These are phyloP conservation scores for Flaveria floridana DNA, from an alignment of 140 eudicot genomes.

Conservation along the genomic window DNA sequence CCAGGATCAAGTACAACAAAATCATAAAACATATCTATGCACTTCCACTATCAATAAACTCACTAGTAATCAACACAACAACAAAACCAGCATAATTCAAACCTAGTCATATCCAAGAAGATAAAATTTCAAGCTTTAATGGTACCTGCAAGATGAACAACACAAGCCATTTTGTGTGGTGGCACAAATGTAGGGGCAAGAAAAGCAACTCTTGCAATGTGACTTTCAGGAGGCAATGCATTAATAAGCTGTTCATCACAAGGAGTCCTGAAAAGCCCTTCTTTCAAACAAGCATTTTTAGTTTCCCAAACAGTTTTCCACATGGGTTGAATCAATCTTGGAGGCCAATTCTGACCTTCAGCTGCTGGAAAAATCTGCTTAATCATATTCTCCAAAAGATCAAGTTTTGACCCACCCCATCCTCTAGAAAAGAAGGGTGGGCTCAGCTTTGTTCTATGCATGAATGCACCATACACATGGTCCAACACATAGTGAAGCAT, in stretches of 20 bases:
- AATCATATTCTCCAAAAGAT: conserved; percentile 70
- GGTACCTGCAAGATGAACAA: conserved; percentile 96
- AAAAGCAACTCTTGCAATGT: conserved; percentile 87
- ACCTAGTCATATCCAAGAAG: conserved; percentile 3
- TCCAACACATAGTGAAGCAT: conserved; percentile 89
- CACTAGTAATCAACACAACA: conserved; percentile 6
- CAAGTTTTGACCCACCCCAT: conserved; percentile 87
- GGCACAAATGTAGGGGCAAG: conserved; percentile 66
- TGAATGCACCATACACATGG: conserved; percentile 88
- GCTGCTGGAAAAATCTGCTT: conserved; percentile 72
- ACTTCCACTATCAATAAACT: conserved; percentile 2
- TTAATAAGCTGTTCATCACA: conserved; percentile 77
- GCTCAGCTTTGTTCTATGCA: conserved; percentile 83
- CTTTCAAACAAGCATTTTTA: conserved; percentile 69
- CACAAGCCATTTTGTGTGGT: conserved; percentile 88
- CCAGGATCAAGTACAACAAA: neutral
- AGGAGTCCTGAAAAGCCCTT: conserved; percentile 84
- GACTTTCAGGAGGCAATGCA: conserved; percentile 97
- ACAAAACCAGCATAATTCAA: neutral
- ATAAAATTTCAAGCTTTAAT: neutral
- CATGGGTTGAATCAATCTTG: conserved; percentile 60
- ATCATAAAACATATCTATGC: neutral
- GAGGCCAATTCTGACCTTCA: conserved; percentile 82
- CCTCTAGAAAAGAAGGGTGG: conserved; percentile 76
- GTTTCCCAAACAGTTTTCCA: conserved; percentile 97